These are phyloP conservation scores for Chenopodium suecicum DNA, from an alignment of 148 eudicot species.

Conservation along the genomic window DNA sequence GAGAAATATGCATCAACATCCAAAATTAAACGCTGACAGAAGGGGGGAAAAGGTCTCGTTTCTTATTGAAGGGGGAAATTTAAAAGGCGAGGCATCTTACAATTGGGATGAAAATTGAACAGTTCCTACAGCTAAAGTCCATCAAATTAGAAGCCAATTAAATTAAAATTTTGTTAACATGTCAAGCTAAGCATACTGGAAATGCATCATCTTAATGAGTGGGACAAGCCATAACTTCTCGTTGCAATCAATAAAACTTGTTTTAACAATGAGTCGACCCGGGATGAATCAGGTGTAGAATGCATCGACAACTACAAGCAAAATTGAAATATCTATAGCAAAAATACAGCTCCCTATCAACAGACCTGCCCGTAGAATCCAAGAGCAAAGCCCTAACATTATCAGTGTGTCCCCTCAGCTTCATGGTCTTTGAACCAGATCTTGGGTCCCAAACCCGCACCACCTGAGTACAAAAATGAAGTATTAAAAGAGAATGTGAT, in stretches of 20 bases:
- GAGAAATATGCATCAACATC: background rate
- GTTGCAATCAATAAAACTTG: background rate
- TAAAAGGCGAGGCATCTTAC: background rate
- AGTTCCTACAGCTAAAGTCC: background rate
- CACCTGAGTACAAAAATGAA: constrained; percentile 47
- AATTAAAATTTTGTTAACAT: background rate
- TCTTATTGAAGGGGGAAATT: background rate
- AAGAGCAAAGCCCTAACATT: constrained; percentile 83
- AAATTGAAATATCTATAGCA: background rate
- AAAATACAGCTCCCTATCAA: constrained; percentile 6
- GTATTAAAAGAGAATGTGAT: background rate
- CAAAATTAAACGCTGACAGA: background rate
- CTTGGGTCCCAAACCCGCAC: constrained; percentile 99
- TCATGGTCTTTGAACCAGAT: constrained; percentile 93
- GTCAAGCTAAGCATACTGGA: background rate
- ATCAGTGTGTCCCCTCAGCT: constrained; percentile 96
- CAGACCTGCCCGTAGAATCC: constrained; percentile 95
- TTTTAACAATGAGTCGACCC: background rate
- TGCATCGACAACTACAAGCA: background rate
- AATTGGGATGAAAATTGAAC: background rate
- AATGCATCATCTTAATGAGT: background rate
- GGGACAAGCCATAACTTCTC: background rate
- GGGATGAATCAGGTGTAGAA: background rate
- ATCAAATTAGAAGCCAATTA: background rate
- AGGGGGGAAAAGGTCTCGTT: background rate